Base-by-base conservation (phyloP, 2,329 filamentous ascomycete genomes). In the Alternaria sp. region DNA sequence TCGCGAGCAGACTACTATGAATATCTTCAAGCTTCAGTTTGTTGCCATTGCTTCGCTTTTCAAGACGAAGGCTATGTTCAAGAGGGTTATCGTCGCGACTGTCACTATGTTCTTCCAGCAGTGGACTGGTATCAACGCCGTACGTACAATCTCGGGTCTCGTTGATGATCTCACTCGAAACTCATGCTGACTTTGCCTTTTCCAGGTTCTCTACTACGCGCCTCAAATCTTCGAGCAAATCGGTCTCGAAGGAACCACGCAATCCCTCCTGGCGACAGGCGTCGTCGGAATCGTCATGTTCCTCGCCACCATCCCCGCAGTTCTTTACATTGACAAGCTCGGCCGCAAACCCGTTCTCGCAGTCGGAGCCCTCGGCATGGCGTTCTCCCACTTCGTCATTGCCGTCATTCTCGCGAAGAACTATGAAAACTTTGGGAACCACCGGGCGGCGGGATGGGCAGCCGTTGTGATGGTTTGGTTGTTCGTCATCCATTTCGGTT, bases 201-300 rank as follows among this genome's bases (percentile, higher is more conserved):
- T 77, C 81, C 0, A 81, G 84, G 45, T 62, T 6, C 61, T 77
- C 6, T 83, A 84, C 73, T 84, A 86, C 65, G 85, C 85, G 1
- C 83, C 85, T 0, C 78, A 79, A 0, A 85, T 86, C 47, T 86
- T 87, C 72, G 67, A 75, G 2, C 77, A 79, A 13, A 83, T 86
- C 0, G 84, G 84, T 5, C 73, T 86, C 15, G 78, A 77, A 0
- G 74, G 74, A 2, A 85, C 82, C 62, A 83, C 84, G 0, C 80
- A 78, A 0, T 88, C 86, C 1, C 83, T 92, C 0, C 82, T 92
- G 2, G 90, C 90, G 0, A 92, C 90, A 0, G 90, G 90, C 3
- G 90, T 92, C 0, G 89, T 91, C 5, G 90, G 90, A 3, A 89
- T 92, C 44, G 86, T 88, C 65, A 90, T 91, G 87, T 90, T 91